Base-by-base conservation (phyloP, 495 filamentous ascomycete species). In the Penicillium goetzii region DNA sequence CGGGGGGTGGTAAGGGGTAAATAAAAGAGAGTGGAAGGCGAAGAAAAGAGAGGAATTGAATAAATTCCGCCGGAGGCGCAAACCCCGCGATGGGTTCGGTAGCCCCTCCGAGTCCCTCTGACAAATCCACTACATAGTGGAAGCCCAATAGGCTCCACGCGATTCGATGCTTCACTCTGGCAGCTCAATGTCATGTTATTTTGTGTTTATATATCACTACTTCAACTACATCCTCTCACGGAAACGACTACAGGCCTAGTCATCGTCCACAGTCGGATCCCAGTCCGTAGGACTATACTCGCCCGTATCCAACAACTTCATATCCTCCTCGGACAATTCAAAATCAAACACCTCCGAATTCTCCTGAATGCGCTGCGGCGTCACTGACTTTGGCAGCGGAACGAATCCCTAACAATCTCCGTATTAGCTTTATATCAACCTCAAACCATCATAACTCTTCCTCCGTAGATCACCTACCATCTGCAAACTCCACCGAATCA, bases 401-500 rank as follows among this genome's bases (percentile, higher is more conserved):
- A 86, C 84, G 26, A 84, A 84, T 28, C 86, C 85, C 83, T 80
- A 65, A 54, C n/a, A 47, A 6, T 6, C 7, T 12, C 19, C 40
- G 9, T 38, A 58, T 67, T 38, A 56, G 57, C 11, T 21, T 2
- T 14, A 2, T 5, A 19, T 14, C 7, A 19, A 40, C 8, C 28
- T n/a, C 23, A 49, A 51, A 26, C 26, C 30, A 17, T 26, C 21
- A 3, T 12, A 41, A 2, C 15, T 15, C 2, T 1, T 3, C 38
- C 26, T 26, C 6, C 49, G 61, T 0, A 10, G 12, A 54, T 41
- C 19, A 60, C 76, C 61, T 55, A 79, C 78, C 73, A 81, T 94
- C 75, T 96, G 91, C 72, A 97, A 74, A 66, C 90, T 90, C 93
- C 93, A 96, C 52, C 91, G 81, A 25, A 97, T 70, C 68, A 97